These are phyloP conservation scores for Effrenium voratum DNA, from an alignment of 73 alveolate genomes.

Conservation along the genomic window DNA sequence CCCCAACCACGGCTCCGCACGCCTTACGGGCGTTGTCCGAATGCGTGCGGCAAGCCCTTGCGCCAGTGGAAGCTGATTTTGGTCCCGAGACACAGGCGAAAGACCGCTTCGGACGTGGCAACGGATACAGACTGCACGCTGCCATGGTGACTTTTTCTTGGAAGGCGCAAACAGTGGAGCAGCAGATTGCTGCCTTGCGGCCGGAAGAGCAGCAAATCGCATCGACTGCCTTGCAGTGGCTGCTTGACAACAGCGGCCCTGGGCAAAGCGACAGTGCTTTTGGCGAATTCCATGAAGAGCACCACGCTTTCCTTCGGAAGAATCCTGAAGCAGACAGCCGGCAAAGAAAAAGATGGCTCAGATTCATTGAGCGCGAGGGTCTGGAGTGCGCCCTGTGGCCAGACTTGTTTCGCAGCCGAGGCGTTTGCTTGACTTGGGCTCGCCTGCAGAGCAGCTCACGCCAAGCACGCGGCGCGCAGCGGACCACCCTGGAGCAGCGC, in stretches of 20 bases:
- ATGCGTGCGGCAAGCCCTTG: not conserved
- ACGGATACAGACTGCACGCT: slow-evolving; percentile 1
- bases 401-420: not conserved
- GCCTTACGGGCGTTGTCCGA: not conserved
- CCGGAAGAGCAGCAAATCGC: not conserved
- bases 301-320: not conserved
- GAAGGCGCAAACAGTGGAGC: not conserved
- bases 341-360: not conserved
- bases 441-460: not conserved
- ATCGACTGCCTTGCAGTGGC: not conserved
- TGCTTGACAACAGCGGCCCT: not conserved
- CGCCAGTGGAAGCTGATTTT: not conserved
- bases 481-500: not conserved
- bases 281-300: not conserved
- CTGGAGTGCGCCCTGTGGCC: slow-evolving; percentile 49
- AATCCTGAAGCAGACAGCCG: not conserved
- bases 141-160: slow-evolving; percentile 10
- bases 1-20: not conserved
- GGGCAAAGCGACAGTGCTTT: not conserved
- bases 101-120: slow-evolving; percentile 37
- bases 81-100: not conserved
- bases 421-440: slow-evolving; percentile 29
- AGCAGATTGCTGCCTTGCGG: not conserved
- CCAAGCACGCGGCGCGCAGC: not conserved
- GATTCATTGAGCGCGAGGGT: not conserved